phyloP scores from a whole-genome alignment of 108 stramenopile species.

The Cyclostephanos tholiformis region DNA sequence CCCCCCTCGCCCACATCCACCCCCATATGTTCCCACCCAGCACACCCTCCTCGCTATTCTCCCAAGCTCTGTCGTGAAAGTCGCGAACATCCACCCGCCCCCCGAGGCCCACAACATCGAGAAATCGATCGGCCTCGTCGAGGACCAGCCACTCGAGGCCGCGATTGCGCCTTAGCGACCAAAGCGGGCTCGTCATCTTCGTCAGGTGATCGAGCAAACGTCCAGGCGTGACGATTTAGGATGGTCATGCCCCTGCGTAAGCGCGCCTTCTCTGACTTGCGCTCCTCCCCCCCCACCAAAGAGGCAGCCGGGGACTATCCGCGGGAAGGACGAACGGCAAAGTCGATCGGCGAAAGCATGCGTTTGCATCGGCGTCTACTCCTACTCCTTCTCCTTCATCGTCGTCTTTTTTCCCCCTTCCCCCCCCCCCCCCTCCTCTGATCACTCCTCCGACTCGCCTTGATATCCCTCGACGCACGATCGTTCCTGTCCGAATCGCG shows the following conservation, averaged over 20 bases:
- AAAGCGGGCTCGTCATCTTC: conserved; percentile 80
- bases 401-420: conserved; percentile 15
- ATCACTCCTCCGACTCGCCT: conserved; percentile 41
- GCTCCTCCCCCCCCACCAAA: conserved; percentile 93
- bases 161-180: conserved; percentile 60
- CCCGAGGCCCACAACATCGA: conserved; percentile 91
- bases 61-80: conserved; percentile 70
- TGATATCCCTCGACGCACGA: conserved; percentile 41
- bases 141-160: conserved; percentile 86
- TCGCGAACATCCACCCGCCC: conserved; percentile 91
- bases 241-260: conserved; percentile 92
- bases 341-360: conserved; percentile 53
- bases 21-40: conserved; percentile 40
- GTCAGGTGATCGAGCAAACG: conserved; percentile 93
- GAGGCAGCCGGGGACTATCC: conserved; percentile 89
- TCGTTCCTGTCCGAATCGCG: conserved; percentile 79
- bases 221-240: conserved; percentile 97
- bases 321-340: conserved; percentile 72
- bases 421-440: conserved; percentile 32
- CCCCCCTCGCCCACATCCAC: conserved; percentile 75
- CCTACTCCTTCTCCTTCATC: conserved; percentile 15
- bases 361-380: conserved; percentile 62
- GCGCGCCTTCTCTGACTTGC: conserved; percentile 95
- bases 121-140: conserved; percentile 95
- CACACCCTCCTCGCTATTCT: conserved; percentile 62